Percentiles rank a stretch among this genome's conserved stretches.
Conservation (phyloP, 2,329 filamentous ascomycete species). For the Zasmidium cellare region DNA sequence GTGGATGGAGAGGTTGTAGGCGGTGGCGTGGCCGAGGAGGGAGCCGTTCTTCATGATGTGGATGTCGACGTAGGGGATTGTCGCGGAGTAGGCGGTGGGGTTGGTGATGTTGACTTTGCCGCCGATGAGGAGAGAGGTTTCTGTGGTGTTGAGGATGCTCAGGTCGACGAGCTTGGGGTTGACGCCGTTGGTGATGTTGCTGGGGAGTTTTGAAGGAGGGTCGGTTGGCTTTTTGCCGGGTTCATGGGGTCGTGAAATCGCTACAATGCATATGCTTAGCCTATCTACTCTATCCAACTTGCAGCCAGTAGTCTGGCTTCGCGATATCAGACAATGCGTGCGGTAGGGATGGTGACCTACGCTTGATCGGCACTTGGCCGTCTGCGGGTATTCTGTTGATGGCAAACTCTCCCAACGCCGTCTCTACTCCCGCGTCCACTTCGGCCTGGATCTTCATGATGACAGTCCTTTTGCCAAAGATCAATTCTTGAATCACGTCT, state of each 20-base stretch:
- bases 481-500: conserved; percentile 74
- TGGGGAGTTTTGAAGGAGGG: conserved; percentile 7
- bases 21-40: conserved; percentile 72
- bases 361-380: conserved; percentile 86
- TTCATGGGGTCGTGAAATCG: conserved; percentile 18
- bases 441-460: conserved; percentile 72
- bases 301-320: conserved; percentile 5
- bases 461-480: conserved; percentile 73
- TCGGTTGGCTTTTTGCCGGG: conserved; percentile 3
- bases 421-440: conserved; percentile 80
- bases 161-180: conserved; percentile 70
- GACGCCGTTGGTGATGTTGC: conserved; percentile 31
- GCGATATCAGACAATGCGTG: conserved; percentile 8
- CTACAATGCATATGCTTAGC: conserved; percentile 24
- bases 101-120: conserved; percentile 83
- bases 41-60: conserved; percentile 61
- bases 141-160: conserved; percentile 69
- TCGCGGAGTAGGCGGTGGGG: conserved; percentile 80
- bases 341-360: conserved; percentile 61
- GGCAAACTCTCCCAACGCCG: conserved; percentile 76
- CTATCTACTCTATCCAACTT: conserved; percentile 26
- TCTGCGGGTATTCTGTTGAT: conserved; percentile 80
- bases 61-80: conserved; percentile 71
- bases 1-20: conserved; percentile 61
- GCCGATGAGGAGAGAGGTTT: conserved; percentile 68